phyloP scores from a whole-genome alignment of 805 yeast species.

The Cyberlindnera euphorbiae region DNA sequence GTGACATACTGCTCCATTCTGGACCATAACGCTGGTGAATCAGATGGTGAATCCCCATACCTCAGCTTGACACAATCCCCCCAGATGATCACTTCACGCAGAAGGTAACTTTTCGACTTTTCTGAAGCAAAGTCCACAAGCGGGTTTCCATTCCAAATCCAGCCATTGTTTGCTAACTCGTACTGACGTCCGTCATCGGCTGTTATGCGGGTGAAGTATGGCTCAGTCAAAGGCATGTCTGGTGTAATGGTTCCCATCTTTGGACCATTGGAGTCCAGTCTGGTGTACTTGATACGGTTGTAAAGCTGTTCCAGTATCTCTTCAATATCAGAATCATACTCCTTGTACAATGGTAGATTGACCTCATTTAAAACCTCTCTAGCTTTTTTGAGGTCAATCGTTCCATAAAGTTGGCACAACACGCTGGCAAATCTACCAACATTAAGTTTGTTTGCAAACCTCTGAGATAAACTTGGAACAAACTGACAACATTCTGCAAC shows the following conservation, averaged over 20 bases:
- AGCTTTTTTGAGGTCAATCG: constrained; percentile 32
- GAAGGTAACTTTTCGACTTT: constrained; percentile 71
- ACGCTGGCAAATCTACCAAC: constrained; percentile 46
- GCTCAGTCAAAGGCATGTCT: constrained; percentile 66
- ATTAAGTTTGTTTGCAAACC: constrained; percentile 51
- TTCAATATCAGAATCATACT: constrained; percentile 68
- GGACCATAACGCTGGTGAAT: constrained; percentile 87
- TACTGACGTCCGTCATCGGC: constrained; percentile 49
- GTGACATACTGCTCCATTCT: constrained; percentile 78
- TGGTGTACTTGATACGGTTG: constrained; percentile 70
- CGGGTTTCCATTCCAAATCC: constrained; percentile 98
- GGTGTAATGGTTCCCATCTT: constrained; percentile 60
- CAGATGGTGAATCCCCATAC: constrained; percentile 72
- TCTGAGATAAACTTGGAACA: constrained; percentile 37
- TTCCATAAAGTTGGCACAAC: constrained; percentile 34
- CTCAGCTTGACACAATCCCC: constrained; percentile 94
- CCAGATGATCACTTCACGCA: constrained; percentile 95
- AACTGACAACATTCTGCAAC: constrained; percentile 38
- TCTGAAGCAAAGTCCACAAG: constrained; percentile 87
- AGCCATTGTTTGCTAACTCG: constrained; percentile 90
- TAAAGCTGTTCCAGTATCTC: constrained; percentile 64
- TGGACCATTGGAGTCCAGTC: constrained; percentile 83
- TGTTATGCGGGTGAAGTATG: constrained; percentile 76
- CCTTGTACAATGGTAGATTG: constrained; percentile 64
- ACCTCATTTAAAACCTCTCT: constrained; percentile 64